Evolutionary conservation across 306 rosid species (phyloP), one percentile per base, ranked within the genome.

Genomic region (Prunus mume): DNA sequence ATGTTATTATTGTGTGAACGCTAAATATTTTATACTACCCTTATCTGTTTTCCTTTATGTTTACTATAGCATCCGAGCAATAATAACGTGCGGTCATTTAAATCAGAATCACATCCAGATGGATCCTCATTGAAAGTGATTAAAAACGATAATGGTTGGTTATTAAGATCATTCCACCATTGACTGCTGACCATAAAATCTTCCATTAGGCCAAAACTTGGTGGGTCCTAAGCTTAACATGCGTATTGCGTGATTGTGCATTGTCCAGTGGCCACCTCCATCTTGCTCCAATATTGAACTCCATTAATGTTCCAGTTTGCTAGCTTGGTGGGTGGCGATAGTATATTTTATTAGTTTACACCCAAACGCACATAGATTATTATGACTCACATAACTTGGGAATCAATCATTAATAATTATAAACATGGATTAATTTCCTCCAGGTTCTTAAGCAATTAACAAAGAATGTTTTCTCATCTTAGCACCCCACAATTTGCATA

Each of bases 351-450:
- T 13, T 76, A 57, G 71, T 51, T 79, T 72, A 68, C 32, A 64
- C 54, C 76, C 43, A 60, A 50, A 45, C 27, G 28, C 73, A 52
- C 75, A 69, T 67, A 13, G 43, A 7, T 38, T 38, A 38, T 38
- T 74, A 69, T 57, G 54, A 12, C 68, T 81, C 79, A 67, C 32
- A 68, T 58, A 82, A 84, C 76, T 80, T 69, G 22, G 83, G 68
- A 83, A 52, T 0, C 52, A 49, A 0, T 49, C 10, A 56, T 56
- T 13, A 56, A 56, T 56, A 20, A 56, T 20, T 20, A 20, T 20
- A 20, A 56, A 9, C 17, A 49, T 49, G 17, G 24, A 47, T 71
- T 67, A 69, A 50, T 52, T 54, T 67, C 51, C 28, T 9, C 30
- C 10, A 27, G 64, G 69, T 65, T 68, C 78, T 55, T 60, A 28